Percentiles rank a stretch among this genome's conserved stretches.
These are phyloP conservation scores for Dryas integrifolia DNA, from an alignment of 331 rosid genomes.

Conservation along the genomic window DNA sequence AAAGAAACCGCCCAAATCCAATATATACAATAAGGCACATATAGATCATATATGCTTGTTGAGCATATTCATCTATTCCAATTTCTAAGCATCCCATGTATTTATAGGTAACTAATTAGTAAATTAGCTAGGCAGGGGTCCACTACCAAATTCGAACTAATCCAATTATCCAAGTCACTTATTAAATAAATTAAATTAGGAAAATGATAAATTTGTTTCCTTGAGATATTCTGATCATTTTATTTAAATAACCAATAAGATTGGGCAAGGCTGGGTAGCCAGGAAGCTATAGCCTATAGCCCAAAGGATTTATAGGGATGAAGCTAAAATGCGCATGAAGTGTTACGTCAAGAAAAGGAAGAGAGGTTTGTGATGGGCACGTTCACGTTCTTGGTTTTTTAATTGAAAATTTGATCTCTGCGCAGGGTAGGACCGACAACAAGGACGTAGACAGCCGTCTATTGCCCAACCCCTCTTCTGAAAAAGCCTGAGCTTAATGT, in stretches of 20 bases:
- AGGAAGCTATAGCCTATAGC: neutral
- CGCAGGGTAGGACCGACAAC: slow-evolving; percentile 36
- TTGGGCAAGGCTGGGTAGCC: neutral
- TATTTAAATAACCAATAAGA: too few relatives aligned
- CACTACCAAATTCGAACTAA: neutral
- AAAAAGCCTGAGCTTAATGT: slow-evolving; percentile 39
- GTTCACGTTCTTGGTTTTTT: slow-evolving; percentile 21
- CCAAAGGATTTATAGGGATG: neutral
- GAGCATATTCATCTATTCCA: slow-evolving; percentile 24
- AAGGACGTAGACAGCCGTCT: slow-evolving; percentile 33
- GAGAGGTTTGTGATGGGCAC: slow-evolving; percentile 45
- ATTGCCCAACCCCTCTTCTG: slow-evolving; percentile 30
- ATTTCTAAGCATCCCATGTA: slow-evolving; percentile 13
- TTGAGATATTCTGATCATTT: neutral
- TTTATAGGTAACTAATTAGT: neutral
- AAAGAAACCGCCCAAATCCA: slow-evolving; percentile 31
- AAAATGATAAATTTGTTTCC: neutral
- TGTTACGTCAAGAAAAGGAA: slow-evolving; percentile 34
- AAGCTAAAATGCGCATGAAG: slow-evolving; percentile 33
- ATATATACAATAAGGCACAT: neutral
- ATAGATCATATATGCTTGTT: neutral
- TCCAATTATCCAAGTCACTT: neutral
- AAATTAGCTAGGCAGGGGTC: neutral
- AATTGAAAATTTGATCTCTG: neutral
- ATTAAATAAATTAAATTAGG: too few relatives aligned